A percentile compares a stretch with the other conserved stretches of the same genome.
Conservation (phyloP, 2,329 filamentous ascomycete species). For the Domatiomyces catenatus region DNA sequence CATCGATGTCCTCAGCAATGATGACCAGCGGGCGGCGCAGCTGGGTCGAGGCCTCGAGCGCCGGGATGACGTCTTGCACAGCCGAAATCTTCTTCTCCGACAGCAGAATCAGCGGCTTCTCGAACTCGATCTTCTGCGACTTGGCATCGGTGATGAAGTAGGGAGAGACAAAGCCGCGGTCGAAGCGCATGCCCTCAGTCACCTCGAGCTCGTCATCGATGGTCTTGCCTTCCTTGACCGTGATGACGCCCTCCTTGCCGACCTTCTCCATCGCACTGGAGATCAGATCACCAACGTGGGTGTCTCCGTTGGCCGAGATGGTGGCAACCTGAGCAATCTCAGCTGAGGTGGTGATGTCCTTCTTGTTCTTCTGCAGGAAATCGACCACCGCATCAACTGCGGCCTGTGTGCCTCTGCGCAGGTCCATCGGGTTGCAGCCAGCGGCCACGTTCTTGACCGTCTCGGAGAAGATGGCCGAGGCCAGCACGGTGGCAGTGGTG, state of each 20-base stretch:
- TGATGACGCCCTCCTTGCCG: slow-evolving; percentile 99
- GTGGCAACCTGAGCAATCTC: slow-evolving; percentile 98
- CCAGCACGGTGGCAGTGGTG: slow-evolving; percentile 92
- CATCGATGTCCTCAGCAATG: slow-evolving; percentile 97
- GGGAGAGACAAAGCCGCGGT: slow-evolving; percentile 93
- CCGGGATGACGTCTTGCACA: slow-evolving; percentile 96
- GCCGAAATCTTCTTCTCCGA: slow-evolving; percentile 99
- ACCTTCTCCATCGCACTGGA: slow-evolving; percentile 99
- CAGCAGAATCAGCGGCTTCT: slow-evolving; percentile 96
- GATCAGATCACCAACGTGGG: slow-evolving; percentile 87
- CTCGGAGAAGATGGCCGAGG: slow-evolving; percentile 97
- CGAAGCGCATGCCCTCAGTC: slow-evolving; percentile 99
- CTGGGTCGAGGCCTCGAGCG: slow-evolving; percentile 92
- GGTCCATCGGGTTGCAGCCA: slow-evolving; percentile 98
- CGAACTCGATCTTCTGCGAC: slow-evolving; percentile 97
- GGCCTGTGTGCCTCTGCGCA: slow-evolving; percentile 90
- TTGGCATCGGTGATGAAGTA: slow-evolving; percentile 99
- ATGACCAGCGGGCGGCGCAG: slow-evolving; percentile 91
- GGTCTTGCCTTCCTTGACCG: slow-evolving; percentile 99
- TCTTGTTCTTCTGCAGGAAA: slow-evolving; percentile 89
- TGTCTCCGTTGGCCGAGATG: slow-evolving; percentile 94
- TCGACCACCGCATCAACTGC: slow-evolving; percentile 90
- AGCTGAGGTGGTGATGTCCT: slow-evolving; percentile 90
- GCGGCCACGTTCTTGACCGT: slow-evolving; percentile 99
- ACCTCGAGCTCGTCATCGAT: slow-evolving; percentile 95